Conservation (phyloP, 1,284 basidiomycete species). For the Ustanciosporium gigantosporum region DNA sequence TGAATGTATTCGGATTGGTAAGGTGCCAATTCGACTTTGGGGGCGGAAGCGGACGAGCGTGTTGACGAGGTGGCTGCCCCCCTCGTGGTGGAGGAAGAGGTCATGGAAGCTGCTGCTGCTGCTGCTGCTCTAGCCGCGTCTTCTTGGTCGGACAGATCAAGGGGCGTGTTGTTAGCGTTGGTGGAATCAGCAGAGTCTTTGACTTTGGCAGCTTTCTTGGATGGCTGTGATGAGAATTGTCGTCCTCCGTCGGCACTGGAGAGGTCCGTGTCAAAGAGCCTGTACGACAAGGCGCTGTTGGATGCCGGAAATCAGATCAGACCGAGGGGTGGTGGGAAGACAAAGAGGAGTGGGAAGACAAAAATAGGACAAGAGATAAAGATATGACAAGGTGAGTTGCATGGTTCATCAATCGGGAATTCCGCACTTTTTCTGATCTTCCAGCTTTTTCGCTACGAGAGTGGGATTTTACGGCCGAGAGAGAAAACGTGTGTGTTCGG, state of each 20-base stretch:
- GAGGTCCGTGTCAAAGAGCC: slow-evolving; percentile 55
- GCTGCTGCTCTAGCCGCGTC: slow-evolving; percentile 32
- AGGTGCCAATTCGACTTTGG: slow-evolving; percentile 36
- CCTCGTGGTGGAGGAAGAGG: no score
- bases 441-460: no score
- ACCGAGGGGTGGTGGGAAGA: no score
- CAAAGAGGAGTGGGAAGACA: neutral
- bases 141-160: slow-evolving; percentile 19
- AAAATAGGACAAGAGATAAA: slow-evolving; percentile 1
- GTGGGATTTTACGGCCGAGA: no score
- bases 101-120: no score
- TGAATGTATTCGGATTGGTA: slow-evolving; percentile 58
- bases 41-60: slow-evolving; percentile 1
- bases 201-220: slow-evolving; percentile 20
- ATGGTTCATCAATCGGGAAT: no score
- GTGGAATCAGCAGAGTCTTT: neutral
- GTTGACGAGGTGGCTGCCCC: neutral
- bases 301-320: neutral
- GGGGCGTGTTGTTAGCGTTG: slow-evolving; percentile 9
- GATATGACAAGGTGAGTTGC: slow-evolving; percentile 17
- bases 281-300: slow-evolving; percentile 49
- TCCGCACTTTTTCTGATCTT: no score
- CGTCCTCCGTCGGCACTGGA: slow-evolving; percentile 49
- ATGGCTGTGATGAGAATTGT: slow-evolving; percentile 43
- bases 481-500: no score